Evolutionary conservation across 208 protist species (phyloP).

Genomic region (Balamuthia mandrillaris): DNA sequence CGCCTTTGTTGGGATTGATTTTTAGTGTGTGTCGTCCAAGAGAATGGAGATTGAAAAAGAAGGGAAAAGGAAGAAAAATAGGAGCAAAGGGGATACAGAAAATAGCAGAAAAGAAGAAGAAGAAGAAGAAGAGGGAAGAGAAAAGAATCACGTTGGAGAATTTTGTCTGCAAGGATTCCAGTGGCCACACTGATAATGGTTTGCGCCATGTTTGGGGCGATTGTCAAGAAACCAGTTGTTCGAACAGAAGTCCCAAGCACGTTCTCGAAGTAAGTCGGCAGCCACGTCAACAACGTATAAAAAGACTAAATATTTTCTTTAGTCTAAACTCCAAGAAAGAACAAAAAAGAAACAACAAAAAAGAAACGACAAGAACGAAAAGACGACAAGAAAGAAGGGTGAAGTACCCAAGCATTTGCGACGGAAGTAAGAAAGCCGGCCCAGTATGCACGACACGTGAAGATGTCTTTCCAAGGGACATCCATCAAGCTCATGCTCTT

Average conservation of each 20-base stretch:
- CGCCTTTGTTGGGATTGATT: too few relatives aligned
- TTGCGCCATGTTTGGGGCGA: conserved; percentile 6
- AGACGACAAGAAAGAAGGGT: too few relatives aligned
- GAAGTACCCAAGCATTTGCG: conserved; percentile 19
- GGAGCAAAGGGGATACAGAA: too few relatives aligned
- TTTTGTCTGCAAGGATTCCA: background rate
- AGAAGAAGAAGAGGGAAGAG: too few relatives aligned
- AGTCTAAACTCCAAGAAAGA: too few relatives aligned
- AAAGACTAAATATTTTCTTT: conserved; percentile 16
- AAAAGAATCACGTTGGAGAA: too few relatives aligned
- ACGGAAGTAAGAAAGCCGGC: conserved; percentile 11
- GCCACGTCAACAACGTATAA: conserved; percentile 34
- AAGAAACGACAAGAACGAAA: background rate
- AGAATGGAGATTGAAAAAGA: too few relatives aligned
- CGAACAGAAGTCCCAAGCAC: background rate
- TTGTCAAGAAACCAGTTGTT: conserved; percentile 1
- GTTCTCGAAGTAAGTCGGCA: conserved; percentile 14
- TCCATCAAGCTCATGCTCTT: background rate
- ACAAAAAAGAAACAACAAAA: background rate
- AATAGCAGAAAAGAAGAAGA: too few relatives aligned
- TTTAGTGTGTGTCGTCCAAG: too few relatives aligned
- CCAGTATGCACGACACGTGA: conserved; percentile 11
- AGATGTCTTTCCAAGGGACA: conserved; percentile 16
- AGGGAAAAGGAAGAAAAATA: too few relatives aligned
- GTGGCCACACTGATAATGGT: background rate